Base-by-base conservation (phyloP, 1,139 yeast genomes). In the Saccharomyces hybrid region DNA sequence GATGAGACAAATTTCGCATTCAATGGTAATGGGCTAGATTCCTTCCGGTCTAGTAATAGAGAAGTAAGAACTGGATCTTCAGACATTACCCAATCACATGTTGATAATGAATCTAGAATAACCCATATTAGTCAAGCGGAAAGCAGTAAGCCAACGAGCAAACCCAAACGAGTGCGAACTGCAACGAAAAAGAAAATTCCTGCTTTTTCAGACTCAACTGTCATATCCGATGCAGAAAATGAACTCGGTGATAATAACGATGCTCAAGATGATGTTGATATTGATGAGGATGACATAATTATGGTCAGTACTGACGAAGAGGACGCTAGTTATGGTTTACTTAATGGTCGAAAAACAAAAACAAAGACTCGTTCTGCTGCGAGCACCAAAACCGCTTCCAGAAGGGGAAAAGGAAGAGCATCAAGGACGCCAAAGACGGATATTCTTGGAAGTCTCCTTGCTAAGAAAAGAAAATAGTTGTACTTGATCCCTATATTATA, bases 341-440 rank as follows among this genome's bases (percentile, higher is more conserved):
- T 25, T 16, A 14, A 31, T 49, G 14, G 25, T 53, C 9, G n/a
- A 46, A 14, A 50, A 48, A 34, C 23, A 48, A 46, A 51, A 49
- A 53, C 44, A 23, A 48, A 26, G 14, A 34, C 13, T 9, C 23
- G 16, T 11, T 5, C 28, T n/a, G 14, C 46, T 13, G 6, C 38
- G 11, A 44, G 28, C 5, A 44, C 50, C 11, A 50, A 25, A 34
- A 28, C n/a, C 16, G n/a, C 28, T 29, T 38, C 14, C 26, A 46
- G 16, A 32, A 19, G 48, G 31, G 41, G 19, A n/a, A 28, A 26
- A 29, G 52, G 16, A 50, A 13, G 25, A 31, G 26, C 55, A 28
- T 49, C 61, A 4, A 59, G 56, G 14, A 61, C 67, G 1, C 66
- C 68, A 5, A 62, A 63, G 32, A 64, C 69, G 7, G 69, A 64